Base-by-base conservation (phyloP, 1,139 yeast species). In the Scheffersomyces lignicola region DNA sequence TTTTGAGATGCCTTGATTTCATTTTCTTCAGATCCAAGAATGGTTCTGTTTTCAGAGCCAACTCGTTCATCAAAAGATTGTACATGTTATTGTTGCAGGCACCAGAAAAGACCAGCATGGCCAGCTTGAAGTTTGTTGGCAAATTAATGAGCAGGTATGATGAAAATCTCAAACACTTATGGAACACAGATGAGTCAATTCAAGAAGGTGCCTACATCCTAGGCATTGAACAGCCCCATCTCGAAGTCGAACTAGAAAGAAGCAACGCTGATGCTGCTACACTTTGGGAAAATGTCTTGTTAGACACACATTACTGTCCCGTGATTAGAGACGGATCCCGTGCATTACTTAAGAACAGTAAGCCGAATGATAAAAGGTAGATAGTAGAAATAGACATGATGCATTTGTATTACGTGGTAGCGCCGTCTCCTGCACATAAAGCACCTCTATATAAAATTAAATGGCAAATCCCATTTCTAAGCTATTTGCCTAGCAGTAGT, bases 61-160 rank as follows among this genome's bases (percentile, higher is more conserved):
- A 85, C 31, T 89, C 96, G 1, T 90, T 90, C 58, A 78, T 88
- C 12, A 92, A 92, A 56, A 69, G 96, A 44, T 58, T 92, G 24
- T 81, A 88, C 39, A 72, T 81, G 51, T 60, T 78, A 12, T 55
- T 79, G 35, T 67, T 85, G 34, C 87, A 89, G 39, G 71, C 89
- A 13, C 97, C 97, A 2, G 98, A 92, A 56, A 88, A 87, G 60
- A 81, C 97, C 0, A 66, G 88, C 0, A 69, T 87, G 48, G 95
- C 96, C 0, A 60, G 80, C 1, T 64, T 89, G 36, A 84, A 85
- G 52, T 83, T 90, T 43, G 54, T 89, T 32, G 94, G 88, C 23
- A 86, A 87, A 50, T 67, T 92, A 44, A 72, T 78, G 55, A 78
- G 78, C 34, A 75, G 86, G 54, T 80, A 79, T 49, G 74, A 69